Evolutionary conservation across 2,329 filamentous ascomycete species (phyloP).

Genomic region (Xylariaceae sp.): DNA sequence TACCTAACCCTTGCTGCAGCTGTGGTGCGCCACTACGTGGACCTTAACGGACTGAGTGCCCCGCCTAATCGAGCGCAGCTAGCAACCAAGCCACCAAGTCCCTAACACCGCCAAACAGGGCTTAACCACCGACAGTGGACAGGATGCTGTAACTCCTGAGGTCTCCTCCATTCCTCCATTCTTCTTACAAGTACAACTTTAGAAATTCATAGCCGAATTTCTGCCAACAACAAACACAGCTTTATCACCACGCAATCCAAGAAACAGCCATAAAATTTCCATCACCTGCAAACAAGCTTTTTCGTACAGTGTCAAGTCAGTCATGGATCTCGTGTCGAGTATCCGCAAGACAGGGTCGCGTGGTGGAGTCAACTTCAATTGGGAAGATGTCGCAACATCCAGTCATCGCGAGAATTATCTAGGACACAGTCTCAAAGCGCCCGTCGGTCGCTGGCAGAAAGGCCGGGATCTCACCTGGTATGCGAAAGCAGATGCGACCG

Average conservation of each 20-base stretch:
- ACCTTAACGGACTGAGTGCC: no score
- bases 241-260: neutral
- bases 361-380: slow-evolving; percentile 92
- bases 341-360: slow-evolving; percentile 88
- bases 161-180: neutral
- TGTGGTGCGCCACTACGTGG: neutral
- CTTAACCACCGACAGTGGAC: no score
- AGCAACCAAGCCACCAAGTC: no score
- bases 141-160: no score
- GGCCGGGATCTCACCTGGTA: slow-evolving; percentile 64
- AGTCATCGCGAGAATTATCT: slow-evolving; percentile 84
- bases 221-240: neutral
- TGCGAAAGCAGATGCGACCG: slow-evolving; percentile 50
- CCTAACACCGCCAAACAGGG: no score
- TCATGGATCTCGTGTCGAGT: slow-evolving; percentile 88
- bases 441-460: slow-evolving; percentile 88
- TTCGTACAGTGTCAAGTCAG: neutral
- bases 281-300: neutral
- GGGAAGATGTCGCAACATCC: slow-evolving; percentile 87
- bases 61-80: no score
- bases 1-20: slow-evolving; percentile 2
- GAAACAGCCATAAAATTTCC: neutral
- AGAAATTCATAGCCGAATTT: neutral
- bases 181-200: neutral
- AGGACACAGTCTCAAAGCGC: slow-evolving; percentile 85